A percentile compares a stretch with the other conserved stretches of the same genome.
phyloP scores from a whole-genome alignment of 345 rosid species.

The Psidium guajava region DNA sequence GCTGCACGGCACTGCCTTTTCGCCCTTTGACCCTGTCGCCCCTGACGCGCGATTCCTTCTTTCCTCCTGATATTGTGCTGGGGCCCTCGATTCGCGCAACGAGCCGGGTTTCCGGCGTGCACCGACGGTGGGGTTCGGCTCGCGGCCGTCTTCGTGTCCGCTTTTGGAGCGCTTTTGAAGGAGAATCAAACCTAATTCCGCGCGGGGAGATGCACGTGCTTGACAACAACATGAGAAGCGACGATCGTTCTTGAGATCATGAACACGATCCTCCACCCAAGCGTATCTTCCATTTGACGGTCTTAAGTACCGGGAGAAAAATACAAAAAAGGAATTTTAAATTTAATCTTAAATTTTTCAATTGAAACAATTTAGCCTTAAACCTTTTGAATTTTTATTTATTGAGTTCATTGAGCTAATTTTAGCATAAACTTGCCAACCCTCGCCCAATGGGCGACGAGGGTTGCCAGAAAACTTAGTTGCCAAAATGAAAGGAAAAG shows the following conservation, averaged over 20 bases:
- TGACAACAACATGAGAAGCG: background rate
- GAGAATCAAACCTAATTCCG: background rate
- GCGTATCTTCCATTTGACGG: background rate
- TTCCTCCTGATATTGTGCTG: background rate
- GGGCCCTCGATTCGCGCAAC: background rate
- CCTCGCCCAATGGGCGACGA: no score
- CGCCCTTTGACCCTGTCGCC: background rate
- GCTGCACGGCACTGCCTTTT: background rate
- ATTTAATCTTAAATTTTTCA: no score
- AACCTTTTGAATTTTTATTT: no score
- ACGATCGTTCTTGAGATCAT: background rate
- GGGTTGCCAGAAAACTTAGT: no score
- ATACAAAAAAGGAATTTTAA: no score
- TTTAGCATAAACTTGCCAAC: no score
- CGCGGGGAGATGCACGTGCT: background rate
- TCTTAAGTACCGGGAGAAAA: background rate
- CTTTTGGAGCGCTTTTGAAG: background rate
- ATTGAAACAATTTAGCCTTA: no score
- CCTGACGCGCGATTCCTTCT: background rate
- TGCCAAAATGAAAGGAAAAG: no score
- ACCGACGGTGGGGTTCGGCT: background rate
- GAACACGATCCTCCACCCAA: background rate
- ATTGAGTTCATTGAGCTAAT: no score
- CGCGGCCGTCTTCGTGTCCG: conserved; percentile 19
- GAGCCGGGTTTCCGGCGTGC: conserved; percentile 5